Evolutionary conservation across 768 basidiomycete species (phyloP).

Genomic region (Boletus tomentosulus): DNA sequence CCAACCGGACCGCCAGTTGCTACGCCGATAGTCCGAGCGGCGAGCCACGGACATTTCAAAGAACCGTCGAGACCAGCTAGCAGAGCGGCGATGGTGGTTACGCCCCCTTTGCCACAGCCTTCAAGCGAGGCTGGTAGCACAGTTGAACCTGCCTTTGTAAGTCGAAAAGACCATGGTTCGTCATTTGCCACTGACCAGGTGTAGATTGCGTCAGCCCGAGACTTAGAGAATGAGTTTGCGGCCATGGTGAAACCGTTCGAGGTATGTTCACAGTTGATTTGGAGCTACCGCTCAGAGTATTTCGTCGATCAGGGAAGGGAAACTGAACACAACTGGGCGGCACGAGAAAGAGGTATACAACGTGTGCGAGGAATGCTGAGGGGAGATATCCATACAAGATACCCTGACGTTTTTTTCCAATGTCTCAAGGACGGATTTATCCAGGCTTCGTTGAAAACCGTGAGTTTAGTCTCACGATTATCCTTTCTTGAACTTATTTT

Average conservation of each 20-base stretch:
- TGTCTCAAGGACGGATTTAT: slow-evolving; percentile 76
- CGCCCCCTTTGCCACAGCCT: slow-evolving; percentile 40
- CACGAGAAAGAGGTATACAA: slow-evolving; percentile 71
- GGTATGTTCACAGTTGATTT: slow-evolving; percentile 36
- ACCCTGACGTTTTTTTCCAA: slow-evolving; percentile 66
- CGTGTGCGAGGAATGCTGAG: slow-evolving; percentile 87
- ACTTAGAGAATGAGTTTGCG: slow-evolving; percentile 83
- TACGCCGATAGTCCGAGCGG: slow-evolving; percentile 37
- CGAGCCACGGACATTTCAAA: slow-evolving; percentile 47
- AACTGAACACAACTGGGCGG: slow-evolving; percentile 92
- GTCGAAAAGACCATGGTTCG: slow-evolving; percentile 21
- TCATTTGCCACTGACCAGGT: neutral
- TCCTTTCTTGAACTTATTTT: neutral
- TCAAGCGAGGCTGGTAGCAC: slow-evolving; percentile 41
- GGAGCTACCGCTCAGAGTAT: neutral
- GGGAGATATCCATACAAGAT: slow-evolving; percentile 75
- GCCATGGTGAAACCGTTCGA: slow-evolving; percentile 79
- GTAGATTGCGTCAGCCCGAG: slow-evolving; percentile 79
- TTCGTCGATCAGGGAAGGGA: slow-evolving; percentile 74
- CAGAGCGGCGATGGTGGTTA: slow-evolving; percentile 46
- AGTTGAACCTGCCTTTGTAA: slow-evolving; percentile 66
- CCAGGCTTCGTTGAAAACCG: slow-evolving; percentile 81
- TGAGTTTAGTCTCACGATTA: slow-evolving; percentile 35
- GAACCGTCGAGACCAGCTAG: slow-evolving; percentile 56
- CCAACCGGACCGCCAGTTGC: slow-evolving; percentile 24